These are phyloP conservation scores for Ilex asprella DNA, from an alignment of 257 asterid genomes.

Conservation along the genomic window DNA sequence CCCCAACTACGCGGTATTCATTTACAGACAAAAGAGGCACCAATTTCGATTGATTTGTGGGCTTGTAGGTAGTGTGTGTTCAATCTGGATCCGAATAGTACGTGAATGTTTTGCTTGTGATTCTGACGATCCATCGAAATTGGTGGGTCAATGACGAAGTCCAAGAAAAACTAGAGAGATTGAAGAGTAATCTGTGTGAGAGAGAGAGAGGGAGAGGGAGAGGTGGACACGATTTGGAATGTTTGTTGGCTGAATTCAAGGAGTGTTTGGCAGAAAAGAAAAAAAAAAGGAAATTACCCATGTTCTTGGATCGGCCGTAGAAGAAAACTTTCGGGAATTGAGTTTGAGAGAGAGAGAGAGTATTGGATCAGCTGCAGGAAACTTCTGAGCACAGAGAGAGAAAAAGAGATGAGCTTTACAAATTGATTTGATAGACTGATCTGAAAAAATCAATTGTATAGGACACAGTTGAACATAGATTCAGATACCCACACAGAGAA, in stretches of 20 bases:
- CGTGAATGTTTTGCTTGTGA: conserved; percentile 20
- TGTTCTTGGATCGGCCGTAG: conserved; percentile 16
- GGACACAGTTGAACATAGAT: not conserved
- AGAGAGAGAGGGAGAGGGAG: not conserved
- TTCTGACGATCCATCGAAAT: conserved; percentile 28
- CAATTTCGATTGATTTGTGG: not conserved
- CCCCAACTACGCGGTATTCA: not conserved
- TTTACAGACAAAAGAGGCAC: not conserved
- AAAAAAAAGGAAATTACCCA: not conserved
- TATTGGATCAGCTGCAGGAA: no score
- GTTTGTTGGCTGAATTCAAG: not conserved
- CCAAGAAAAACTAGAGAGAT: conserved; percentile 2
- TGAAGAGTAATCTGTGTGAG: not conserved
- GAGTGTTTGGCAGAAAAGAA: not conserved
- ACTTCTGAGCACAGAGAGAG: not conserved
- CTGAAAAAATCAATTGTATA: no score
- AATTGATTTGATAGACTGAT: no score
- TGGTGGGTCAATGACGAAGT: conserved; percentile 31
- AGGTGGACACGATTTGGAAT: not conserved
- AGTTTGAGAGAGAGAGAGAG: not conserved
- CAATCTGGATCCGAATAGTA: conserved; percentile 23
- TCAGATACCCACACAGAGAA: no score
- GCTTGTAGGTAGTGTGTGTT: not conserved
- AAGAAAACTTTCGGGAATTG: not conserved
- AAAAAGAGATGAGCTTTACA: not conserved